Percentiles rank a stretch among this genome's conserved stretches.
These are phyloP conservation scores for Cunninghamia lanceolata DNA, from an alignment of 75 land plant genomes.

Conservation along the genomic window DNA sequence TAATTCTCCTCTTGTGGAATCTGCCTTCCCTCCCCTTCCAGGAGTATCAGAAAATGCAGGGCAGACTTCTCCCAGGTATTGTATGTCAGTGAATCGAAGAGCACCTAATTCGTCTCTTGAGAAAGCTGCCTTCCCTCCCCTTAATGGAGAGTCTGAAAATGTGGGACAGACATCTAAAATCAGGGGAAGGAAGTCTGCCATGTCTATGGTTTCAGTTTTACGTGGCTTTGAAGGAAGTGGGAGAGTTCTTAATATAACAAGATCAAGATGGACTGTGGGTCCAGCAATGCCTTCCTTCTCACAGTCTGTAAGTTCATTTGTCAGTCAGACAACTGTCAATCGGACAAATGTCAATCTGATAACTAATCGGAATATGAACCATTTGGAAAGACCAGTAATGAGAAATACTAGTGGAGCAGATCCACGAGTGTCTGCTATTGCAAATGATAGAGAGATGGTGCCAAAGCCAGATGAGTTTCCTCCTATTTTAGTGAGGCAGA, in stretches of 20 bases:
- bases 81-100: constrained; percentile 40
- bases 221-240: background rate
- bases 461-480: constrained; percentile 7
- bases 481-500: constrained; percentile 15
- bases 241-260: background rate
- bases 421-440: background rate
- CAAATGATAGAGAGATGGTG: background rate
- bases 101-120: constrained; percentile 35
- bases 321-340: background rate
- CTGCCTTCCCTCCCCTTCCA: constrained; percentile 81
- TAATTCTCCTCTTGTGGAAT: constrained; percentile 45
- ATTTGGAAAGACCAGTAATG: background rate
- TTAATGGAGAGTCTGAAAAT: constrained; percentile 21
- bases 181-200: background rate
- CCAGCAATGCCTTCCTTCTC: background rate
- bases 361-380: background rate
- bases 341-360: background rate
- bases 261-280: background rate
- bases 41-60: constrained; percentile 12
- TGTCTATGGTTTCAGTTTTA: constrained; percentile 7
- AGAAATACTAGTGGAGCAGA: background rate
- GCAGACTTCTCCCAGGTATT: constrained; percentile 38
- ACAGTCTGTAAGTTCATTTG: background rate
- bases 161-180: background rate
- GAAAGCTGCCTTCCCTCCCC: constrained; percentile 85